Evolutionary conservation across 164 flowering plant species (phyloP).

Genomic region (Dillenia turbinata): DNA sequence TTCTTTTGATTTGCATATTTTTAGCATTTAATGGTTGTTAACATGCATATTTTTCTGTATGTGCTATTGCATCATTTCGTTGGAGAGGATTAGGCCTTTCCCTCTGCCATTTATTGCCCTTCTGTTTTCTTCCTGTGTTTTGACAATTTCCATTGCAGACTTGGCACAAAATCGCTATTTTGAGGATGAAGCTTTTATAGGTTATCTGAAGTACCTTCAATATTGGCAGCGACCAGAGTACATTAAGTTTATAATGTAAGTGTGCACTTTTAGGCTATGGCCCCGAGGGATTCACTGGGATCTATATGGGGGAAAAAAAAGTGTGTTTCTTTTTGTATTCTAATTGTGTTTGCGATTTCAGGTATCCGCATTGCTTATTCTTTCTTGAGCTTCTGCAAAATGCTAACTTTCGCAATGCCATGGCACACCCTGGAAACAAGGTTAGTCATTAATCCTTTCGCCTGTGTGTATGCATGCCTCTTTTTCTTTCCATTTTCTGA

Average conservation of each 20-base stretch:
- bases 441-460: constrained; percentile 22
- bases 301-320: too few relatives aligned
- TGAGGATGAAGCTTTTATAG: constrained; percentile 99
- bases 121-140: neutral
- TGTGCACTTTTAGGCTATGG: neutral
- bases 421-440: constrained; percentile 98
- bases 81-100: too few relatives aligned
- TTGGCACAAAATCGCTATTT: constrained; percentile 95
- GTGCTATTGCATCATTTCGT: too few relatives aligned
- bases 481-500: too few relatives aligned
- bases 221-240: constrained; percentile 97
- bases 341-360: constrained; percentile 15
- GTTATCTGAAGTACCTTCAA: constrained; percentile 90
- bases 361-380: constrained; percentile 96
- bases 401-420: constrained; percentile 84
- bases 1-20: too few relatives aligned
- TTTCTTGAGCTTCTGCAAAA: constrained; percentile 97
- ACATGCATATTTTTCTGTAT: too few relatives aligned
- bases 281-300: too few relatives aligned
- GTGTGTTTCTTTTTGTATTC: too few relatives aligned
- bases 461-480: neutral
- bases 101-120: too few relatives aligned
- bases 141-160: constrained; percentile 39
- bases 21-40: too few relatives aligned
- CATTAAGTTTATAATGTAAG: constrained; percentile 85